Base-by-base conservation (phyloP, 305 asterid genomes). In the Fraxinus nigra region DNA sequence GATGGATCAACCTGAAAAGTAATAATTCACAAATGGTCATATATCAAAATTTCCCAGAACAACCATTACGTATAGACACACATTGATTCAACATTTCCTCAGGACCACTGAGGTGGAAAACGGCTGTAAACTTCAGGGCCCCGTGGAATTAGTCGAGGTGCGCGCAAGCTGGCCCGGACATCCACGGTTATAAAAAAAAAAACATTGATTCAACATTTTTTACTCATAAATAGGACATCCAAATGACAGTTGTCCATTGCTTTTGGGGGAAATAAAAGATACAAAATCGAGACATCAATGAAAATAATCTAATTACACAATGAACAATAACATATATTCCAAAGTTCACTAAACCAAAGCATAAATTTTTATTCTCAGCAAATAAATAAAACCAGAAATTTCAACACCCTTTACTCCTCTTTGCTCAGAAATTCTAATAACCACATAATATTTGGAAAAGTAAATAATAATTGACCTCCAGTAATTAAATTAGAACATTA, bases 1-100 rank as follows among this genome's bases (percentile, higher is more conserved):
- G 61, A 79, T 30, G 37, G 81, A 80, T 65, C 84, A 79, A 78
- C 88, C 88, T 89, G 89, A 79, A 82, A 86, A 33, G 51, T 20
- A 69, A 20, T 75, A 4, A 33, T n/a, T 22, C 34, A 14, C 37
- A 80, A 46, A 72, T 33, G 74, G 46, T 54, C 20, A 54, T 4
- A 26, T 65, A 9, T 24, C 35, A 40, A 10, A 10, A 0, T 65
- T 26, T 26, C 30, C 24, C 73, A 65, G 73, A 65, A 65, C 73
- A 26, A 65, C 34, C 7, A 65, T 26, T 65, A 65, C 37, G 4
- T 11, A 65, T 0, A 24, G 8, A 13, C 34, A 3, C 72, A 7
- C 35, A 24, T 65, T 65, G 5, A 34, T 34, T 34, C 7, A 59
- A 20, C 69, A 20, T 38, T 61, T 24, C 26, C 1, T 24, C 26